phyloP scores from a whole-genome alignment of 169 alveolate species.

The Pseudocohnilembus persalinus region DNA sequence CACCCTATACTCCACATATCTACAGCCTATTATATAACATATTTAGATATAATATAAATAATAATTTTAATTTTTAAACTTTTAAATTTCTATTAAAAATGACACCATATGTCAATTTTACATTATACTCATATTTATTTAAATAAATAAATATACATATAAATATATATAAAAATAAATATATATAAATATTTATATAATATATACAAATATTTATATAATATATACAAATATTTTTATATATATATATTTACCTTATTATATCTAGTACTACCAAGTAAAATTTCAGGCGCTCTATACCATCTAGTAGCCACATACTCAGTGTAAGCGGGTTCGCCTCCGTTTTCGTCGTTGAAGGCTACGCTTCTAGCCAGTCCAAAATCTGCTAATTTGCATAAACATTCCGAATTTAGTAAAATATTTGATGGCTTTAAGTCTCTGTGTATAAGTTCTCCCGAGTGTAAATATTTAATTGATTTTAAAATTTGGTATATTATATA shows the following conservation, averaged over 20 bases:
- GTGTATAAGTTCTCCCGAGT: slow-evolving; percentile 64
- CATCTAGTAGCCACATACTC: slow-evolving; percentile 91
- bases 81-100: slow-evolving; percentile 1
- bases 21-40: slow-evolving; percentile 48
- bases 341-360: slow-evolving; percentile 29
- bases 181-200: too few relatives aligned
- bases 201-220: slow-evolving; percentile 63
- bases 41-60: background rate
- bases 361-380: slow-evolving; percentile 66
- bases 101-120: slow-evolving; percentile 1
- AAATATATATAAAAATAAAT: too few relatives aligned
- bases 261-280: slow-evolving; percentile 63
- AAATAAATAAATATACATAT: slow-evolving; percentile 10
- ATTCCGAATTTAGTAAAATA: slow-evolving; percentile 60
- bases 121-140: slow-evolving; percentile 9
- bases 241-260: slow-evolving; percentile 29
- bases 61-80: background rate
- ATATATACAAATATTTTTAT: slow-evolving; percentile 75
- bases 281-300: slow-evolving; percentile 91
- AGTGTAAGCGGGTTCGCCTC: slow-evolving; percentile 59
- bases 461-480: slow-evolving; percentile 65
- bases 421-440: slow-evolving; percentile 69
- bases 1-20: slow-evolving; percentile 82
- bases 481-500: slow-evolving; percentile 58
- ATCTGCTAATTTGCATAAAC: slow-evolving; percentile 65